These are phyloP conservation scores for Sarocladiaceae sp. DNA, from an alignment of 2,329 filamentous ascomycete species.

Conservation along the genomic window DNA sequence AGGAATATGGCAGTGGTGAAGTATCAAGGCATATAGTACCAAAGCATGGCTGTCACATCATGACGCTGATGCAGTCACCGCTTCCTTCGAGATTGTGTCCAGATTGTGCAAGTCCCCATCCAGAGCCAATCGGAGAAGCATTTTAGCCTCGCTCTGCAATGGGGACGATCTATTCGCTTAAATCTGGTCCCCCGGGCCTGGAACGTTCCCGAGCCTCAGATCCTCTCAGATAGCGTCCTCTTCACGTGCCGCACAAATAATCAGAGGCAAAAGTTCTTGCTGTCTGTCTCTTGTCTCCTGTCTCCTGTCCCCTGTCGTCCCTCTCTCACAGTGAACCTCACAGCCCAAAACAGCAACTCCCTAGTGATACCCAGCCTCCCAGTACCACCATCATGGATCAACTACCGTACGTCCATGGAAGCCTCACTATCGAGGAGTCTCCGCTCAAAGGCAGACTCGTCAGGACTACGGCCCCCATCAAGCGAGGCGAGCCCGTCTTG, in stretches of 20 bases:
- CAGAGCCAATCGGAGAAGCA: background rate
- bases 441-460: conserved; percentile 11
- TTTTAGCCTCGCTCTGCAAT: background rate
- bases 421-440: conserved; percentile 1
- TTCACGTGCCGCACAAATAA: background rate
- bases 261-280: no score
- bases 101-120: no score
- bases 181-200: background rate
- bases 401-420: conserved; percentile 10
- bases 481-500: conserved; percentile 8
- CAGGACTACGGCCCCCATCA: conserved; percentile 4
- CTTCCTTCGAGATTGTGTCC: no score
- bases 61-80: no score
- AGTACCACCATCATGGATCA: background rate
- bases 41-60: no score
- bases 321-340: no score
- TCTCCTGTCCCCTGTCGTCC: no score
- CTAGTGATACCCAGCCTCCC: no score
- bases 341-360: background rate
- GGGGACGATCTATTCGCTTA: conserved; percentile 5
- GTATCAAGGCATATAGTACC: no score
- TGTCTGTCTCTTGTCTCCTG: no score
- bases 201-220: conserved; percentile 5
- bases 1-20: no score
- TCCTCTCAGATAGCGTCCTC: background rate